Percentiles rank a stretch among this genome's conserved stretches.
Evolutionary conservation across 441 rosid genomes (phyloP).

Genomic region (Pelargonium citronellum): DNA sequence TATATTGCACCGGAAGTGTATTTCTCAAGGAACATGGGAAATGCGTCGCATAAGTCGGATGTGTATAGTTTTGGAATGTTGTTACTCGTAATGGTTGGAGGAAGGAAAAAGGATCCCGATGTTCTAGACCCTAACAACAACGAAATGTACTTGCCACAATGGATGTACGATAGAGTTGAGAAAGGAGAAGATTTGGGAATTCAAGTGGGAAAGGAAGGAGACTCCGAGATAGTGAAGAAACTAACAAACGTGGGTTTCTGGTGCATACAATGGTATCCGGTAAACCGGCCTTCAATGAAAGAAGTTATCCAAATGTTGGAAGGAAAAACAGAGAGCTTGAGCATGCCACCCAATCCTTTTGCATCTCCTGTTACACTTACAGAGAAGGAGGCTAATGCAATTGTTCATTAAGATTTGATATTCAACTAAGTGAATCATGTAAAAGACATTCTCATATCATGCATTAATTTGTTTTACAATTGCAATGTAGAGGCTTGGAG

Average conservation of each 20-base stretch:
- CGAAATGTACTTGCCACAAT: conserved; percentile 30
- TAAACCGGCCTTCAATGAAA: conserved; percentile 39
- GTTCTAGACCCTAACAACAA: background rate
- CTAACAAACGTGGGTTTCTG: conserved; percentile 41
- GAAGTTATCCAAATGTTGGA: conserved; percentile 41
- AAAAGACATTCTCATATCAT: no score
- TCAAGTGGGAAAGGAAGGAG: conserved; percentile 14
- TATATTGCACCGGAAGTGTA: conserved; percentile 41
- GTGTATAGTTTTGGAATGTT: conserved; percentile 38
- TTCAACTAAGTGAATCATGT: no score
- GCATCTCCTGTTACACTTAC: conserved; percentile 5
- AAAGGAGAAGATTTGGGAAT: conserved; percentile 5
- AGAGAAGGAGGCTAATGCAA: no score
- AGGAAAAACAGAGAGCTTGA: conserved; percentile 26
- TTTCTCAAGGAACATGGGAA: conserved; percentile 25
- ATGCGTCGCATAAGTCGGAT: conserved; percentile 33
- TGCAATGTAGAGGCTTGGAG: no score
- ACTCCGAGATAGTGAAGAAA: conserved; percentile 27
- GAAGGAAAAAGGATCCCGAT: conserved; percentile 20
- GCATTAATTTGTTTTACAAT: no score
- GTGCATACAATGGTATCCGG: conserved; percentile 40
- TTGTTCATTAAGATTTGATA: no score
- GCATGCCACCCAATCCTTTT: conserved; percentile 43
- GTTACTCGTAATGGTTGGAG: conserved; percentile 34
- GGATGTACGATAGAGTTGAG: conserved; percentile 31